Evolutionary conservation across 148 eudicot genomes (phyloP).

Genomic region (Camellia japonica): DNA sequence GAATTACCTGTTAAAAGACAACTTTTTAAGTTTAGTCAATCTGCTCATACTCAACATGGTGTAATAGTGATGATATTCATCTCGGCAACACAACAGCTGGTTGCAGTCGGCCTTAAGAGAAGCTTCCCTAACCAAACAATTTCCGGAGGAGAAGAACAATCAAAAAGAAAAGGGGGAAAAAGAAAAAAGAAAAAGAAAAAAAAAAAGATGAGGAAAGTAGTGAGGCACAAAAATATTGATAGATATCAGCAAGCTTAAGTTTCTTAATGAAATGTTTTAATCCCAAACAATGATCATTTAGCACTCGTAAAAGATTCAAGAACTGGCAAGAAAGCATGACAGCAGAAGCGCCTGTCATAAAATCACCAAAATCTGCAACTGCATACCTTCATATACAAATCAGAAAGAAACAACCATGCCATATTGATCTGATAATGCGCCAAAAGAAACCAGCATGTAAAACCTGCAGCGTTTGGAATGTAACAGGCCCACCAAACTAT

Average conservation of each 20-base stretch:
- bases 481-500: constrained; percentile 28
- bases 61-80: constrained; percentile 36
- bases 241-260: constrained; percentile 15
- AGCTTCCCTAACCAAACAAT: constrained; percentile 45
- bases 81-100: constrained; percentile 35
- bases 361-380: constrained; percentile 21
- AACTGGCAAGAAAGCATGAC: constrained; percentile 14
- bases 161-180: constrained; percentile 9
- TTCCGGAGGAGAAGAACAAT: constrained; percentile 26
- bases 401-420: constrained; percentile 36
- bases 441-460: constrained; percentile 40
- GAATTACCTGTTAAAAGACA: constrained; percentile 46
- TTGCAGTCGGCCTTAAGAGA: constrained; percentile 34
- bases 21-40: constrained; percentile 24
- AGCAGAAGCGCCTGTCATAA: constrained; percentile 20
- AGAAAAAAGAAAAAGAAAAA: constrained; percentile 6
- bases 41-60: constrained; percentile 26
- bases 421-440: constrained; percentile 45
- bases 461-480: constrained; percentile 50
- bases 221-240: constrained; percentile 14
- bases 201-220: constrained; percentile 14
- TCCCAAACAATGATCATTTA: constrained; percentile 2
- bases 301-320: constrained; percentile 14
- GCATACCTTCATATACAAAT: constrained; percentile 57
- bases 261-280: background rate